Conservation (phyloP, 2,329 filamentous ascomycete species). For the Ophiosphaerella herpotricha region DNA sequence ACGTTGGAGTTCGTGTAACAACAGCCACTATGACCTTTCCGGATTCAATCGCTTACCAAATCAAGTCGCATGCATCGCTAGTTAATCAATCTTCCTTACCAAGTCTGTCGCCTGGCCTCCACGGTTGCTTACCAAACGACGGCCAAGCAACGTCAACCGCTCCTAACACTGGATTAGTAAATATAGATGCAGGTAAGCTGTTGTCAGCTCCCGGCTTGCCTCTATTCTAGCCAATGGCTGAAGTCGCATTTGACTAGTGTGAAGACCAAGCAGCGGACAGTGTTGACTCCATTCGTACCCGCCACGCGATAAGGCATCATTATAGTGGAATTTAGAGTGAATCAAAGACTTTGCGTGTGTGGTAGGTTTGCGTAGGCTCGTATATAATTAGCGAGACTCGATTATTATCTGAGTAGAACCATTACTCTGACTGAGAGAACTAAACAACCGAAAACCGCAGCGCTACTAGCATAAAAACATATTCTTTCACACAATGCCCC, state of each 20-base stretch:
- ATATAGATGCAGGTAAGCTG: conserved; percentile 23
- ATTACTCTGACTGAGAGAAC: too few relatives aligned
- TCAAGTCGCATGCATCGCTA: neutral
- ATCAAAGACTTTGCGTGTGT: neutral
- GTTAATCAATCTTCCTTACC: neutral
- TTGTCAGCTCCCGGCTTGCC: conserved; percentile 14
- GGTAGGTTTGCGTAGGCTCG: too few relatives aligned
- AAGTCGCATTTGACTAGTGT: conserved; percentile 16
- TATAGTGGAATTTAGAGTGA: conserved; percentile 9
- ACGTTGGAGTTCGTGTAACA: neutral
- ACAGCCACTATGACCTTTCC: too few relatives aligned
- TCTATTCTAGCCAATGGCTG: conserved; percentile 16
- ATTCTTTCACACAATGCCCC: conserved; percentile 31
- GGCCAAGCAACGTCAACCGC: neutral
- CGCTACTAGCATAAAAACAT: neutral
- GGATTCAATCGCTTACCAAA: neutral
- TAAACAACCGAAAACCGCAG: too few relatives aligned
- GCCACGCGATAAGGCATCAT: conserved; percentile 7
- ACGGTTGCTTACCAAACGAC: conserved; percentile 1
- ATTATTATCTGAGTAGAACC: too few relatives aligned
- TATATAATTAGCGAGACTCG: conserved; percentile 5
- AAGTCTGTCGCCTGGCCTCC: neutral
- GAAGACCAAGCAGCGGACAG: neutral
- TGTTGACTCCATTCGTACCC: neutral
- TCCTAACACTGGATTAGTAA: neutral